Conservation (phyloP, 1,139 yeast genomes). For the Blastobotrys persicus region DNA sequence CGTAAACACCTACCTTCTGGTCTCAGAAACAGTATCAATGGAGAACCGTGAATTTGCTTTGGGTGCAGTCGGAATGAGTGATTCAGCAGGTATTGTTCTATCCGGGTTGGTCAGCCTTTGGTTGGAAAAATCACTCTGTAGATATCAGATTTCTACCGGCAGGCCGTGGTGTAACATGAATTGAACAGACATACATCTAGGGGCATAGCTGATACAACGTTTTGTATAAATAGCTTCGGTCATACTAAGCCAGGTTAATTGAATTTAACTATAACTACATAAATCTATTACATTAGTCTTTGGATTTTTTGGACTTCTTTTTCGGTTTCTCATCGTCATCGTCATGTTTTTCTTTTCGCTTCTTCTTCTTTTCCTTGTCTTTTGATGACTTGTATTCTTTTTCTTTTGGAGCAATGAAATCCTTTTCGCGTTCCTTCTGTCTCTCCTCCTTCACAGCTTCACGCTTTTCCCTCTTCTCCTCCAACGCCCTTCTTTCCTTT, state of each 20-base stretch:
- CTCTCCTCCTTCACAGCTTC: conserved; percentile 63
- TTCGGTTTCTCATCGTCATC: conserved; percentile 23
- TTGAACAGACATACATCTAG: conserved; percentile 12
- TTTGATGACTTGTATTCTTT: conserved; percentile 41
- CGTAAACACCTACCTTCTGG: conserved; percentile 80
- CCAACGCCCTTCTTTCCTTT: conserved; percentile 66
- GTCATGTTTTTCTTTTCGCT: conserved; percentile 20
- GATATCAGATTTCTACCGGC: conserved; percentile 50
- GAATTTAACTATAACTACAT: too few species aligned
- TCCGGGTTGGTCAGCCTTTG: conserved; percentile 76
- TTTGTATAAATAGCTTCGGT: too few species aligned
- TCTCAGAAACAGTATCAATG: conserved; percentile 58
- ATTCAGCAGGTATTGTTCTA: conserved; percentile 78
- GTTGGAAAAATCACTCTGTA: conserved; percentile 72
- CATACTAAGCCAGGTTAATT: too few species aligned
- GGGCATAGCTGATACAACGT: too few species aligned
- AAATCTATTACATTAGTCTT: conserved; percentile 8
- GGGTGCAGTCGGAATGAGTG: conserved; percentile 94
- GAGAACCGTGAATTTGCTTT: conserved; percentile 76
- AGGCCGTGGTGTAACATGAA: conserved; percentile 42
- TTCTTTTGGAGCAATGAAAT: conserved; percentile 84
- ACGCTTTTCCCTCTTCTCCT: conserved; percentile 78
- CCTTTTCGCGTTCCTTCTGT: conserved; percentile 71
- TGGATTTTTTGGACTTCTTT: conserved; percentile 22
- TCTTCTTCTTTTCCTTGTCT: conserved; percentile 32